phyloP scores from a whole-genome alignment of 148 eudicot species.

The Camellia sinensis region DNA sequence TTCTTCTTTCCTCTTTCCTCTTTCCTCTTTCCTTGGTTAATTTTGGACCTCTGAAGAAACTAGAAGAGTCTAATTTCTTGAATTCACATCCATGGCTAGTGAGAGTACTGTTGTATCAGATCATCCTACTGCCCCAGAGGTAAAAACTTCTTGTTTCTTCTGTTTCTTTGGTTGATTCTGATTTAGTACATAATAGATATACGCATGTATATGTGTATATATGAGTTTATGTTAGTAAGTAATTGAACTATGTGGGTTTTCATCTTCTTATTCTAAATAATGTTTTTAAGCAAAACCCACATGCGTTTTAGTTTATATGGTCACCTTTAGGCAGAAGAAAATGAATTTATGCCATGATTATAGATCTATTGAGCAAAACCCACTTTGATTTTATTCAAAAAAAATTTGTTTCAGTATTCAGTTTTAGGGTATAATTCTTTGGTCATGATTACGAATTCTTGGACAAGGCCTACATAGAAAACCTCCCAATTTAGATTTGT shows the following conservation, averaged over 20 bases:
- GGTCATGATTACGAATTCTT: not conserved
- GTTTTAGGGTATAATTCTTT: not conserved
- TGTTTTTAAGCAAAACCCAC: not conserved
- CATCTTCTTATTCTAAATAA: not conserved
- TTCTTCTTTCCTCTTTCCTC: conserved; percentile 6
- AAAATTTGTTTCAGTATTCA: not conserved
- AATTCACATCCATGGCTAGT: conserved; percentile 32
- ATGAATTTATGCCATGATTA: conserved; percentile 8
- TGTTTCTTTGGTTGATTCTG: not conserved
- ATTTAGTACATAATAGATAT: not conserved
- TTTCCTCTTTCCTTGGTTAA: not conserved
- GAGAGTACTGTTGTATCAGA: conserved; percentile 31
- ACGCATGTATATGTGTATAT: not conserved
- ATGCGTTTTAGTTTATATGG: not conserved
- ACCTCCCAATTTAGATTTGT: conserved; percentile 6
- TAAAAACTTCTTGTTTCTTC: conserved; percentile 12
- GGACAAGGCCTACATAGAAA: not conserved
- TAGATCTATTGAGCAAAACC: conserved; percentile 12
- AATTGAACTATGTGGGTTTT: not conserved
- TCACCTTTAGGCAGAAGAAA: not conserved
- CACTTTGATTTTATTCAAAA: conserved; percentile 6
- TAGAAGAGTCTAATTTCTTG: not conserved
- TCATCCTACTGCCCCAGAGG: conserved; percentile 30
- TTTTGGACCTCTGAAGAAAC: not conserved
- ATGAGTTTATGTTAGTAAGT: not conserved